These are phyloP conservation scores for Alternaria tenuissima DNA, from an alignment of 2,329 filamentous ascomycete species.

Conservation along the genomic window DNA sequence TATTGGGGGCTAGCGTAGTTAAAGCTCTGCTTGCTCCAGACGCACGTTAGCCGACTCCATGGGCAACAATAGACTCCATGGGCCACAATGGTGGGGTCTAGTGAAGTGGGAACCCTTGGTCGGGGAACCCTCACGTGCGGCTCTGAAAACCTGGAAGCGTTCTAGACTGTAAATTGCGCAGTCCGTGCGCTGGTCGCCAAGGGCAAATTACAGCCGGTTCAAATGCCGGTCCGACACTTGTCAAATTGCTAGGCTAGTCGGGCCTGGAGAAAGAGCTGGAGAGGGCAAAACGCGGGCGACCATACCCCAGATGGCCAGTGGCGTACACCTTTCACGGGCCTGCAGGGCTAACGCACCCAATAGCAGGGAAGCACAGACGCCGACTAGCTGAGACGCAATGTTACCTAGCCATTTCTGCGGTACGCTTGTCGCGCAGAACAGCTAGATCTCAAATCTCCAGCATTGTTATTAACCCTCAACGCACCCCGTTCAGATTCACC, in stretches of 20 bases:
- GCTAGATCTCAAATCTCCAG: constrained; percentile 5
- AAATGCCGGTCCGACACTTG: constrained; percentile 7
- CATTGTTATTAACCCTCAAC: constrained; percentile 4
- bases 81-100: constrained; percentile 4
- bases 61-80: constrained; percentile 1
- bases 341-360: not conserved
- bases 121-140: constrained; percentile 6
- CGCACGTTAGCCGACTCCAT: constrained; percentile 2
- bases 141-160: constrained; percentile 3
- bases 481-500: not conserved
- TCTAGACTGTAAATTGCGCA: not conserved
- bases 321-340: not conserved
- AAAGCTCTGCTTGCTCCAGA: not conserved
- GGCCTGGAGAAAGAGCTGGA: constrained; percentile 2
- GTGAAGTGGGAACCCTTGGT: constrained; percentile 1
- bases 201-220: not conserved
- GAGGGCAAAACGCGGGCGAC: constrained; percentile 3
- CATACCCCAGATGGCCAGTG: constrained; percentile 2
- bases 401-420: constrained; percentile 1
- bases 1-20: not conserved
- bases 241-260: constrained; percentile 1
- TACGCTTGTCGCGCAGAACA: not conserved
- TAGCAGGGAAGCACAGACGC: not conserved
- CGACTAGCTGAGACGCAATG: not conserved
- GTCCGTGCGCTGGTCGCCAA: not conserved